These are phyloP conservation scores for Auriculariales sp. DNA, from an alignment of 768 basidiomycete genomes.

Conservation along the genomic window DNA sequence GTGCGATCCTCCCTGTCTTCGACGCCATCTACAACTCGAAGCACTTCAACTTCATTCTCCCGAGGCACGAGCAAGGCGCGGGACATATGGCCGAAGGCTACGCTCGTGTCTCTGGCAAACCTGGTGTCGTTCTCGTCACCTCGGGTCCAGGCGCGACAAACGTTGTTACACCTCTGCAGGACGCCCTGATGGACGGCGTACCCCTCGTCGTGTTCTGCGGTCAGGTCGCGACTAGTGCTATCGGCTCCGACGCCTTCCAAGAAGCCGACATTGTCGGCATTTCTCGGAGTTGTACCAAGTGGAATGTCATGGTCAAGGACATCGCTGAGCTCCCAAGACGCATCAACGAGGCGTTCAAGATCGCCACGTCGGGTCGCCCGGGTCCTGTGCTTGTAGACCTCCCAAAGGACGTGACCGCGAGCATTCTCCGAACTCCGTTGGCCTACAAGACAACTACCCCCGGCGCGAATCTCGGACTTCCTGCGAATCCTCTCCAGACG, in stretches of 20 bases:
- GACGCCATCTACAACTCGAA: slow-evolving; percentile 96
- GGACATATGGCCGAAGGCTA: slow-evolving; percentile 99
- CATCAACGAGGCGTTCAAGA: slow-evolving; percentile 99
- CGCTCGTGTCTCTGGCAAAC: slow-evolving; percentile 92
- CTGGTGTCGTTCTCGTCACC: slow-evolving; percentile 94
- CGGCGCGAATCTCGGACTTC: slow-evolving; percentile 57
- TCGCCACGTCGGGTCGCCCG: slow-evolving; percentile 91
- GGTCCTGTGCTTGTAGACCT: slow-evolving; percentile 97
- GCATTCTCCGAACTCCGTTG: slow-evolving; percentile 71
- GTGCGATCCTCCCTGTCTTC: slow-evolving; percentile 98
- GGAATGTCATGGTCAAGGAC: slow-evolving; percentile 99
- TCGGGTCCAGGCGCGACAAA: slow-evolving; percentile 98
- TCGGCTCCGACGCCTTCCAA: slow-evolving; percentile 98
- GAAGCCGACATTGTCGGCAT: slow-evolving; percentile 97
- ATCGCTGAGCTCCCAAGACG: slow-evolving; percentile 86
- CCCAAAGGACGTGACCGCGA: slow-evolving; percentile 97
- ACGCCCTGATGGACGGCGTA: slow-evolving; percentile 86
- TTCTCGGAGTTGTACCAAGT: slow-evolving; percentile 93
- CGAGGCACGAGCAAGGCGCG: slow-evolving; percentile 94
- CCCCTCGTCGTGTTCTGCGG: slow-evolving; percentile 93
- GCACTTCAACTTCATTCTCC: slow-evolving; percentile 90
- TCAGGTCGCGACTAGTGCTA: slow-evolving; percentile 97
- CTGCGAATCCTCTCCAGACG: slow-evolving; percentile 53
- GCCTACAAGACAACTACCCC: slow-evolving; percentile 80
- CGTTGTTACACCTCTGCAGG: slow-evolving; percentile 95